Evolutionary conservation across 768 basidiomycete genomes (phyloP), one percentile per base, ranked within the genome.

Genomic region (Boletus pseudopeckii): DNA sequence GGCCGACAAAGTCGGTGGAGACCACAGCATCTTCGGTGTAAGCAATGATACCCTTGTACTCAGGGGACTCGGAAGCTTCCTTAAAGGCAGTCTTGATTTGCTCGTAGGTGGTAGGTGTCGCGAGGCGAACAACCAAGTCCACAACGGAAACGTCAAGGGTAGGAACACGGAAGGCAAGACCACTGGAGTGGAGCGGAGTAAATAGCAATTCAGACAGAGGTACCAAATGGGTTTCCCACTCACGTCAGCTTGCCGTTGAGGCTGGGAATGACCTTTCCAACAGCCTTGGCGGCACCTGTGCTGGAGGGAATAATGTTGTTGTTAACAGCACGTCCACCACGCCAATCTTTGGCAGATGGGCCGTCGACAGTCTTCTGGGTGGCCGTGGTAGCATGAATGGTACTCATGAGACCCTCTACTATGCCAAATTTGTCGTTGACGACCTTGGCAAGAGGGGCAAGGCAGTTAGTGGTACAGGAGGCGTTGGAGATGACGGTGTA

Each of bases 251-350:
- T 98, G 77, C 96, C 96, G 76, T 98, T 97, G 64, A 99, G 83
- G 47, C 75, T 72, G 55, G 96, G 96, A 71, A 98, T 98, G 74
- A 99, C 94, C 80, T 97, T 96, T 66, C 94, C 94, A 69, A 96
- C 93, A 59, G 94, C 94, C 84, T 98, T 99, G 73, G 96, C 96
- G 60, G 96, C 96, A 76, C 96, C 96, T 62, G 96, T 98, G 64
- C 95, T 96, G 22, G 95, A 97, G 46, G 96, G 96, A 71, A 99
- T 99, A 78, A 99, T 98, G 84, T 99, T 99, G 80, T 89, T 90
- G 75, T 86, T 88, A 61, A 95, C 93, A 66, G 86, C 85, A 76
- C 96, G 96, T 60, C 93, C 93, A 70, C 93, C 93, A 71, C 93
- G 91, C 93, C 93, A 96, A 79, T 96, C 93, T 80, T 95, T 98